Evolutionary conservation across 2,329 filamentous ascomycete genomes (phyloP).

Genomic region (Cladophialophora chaetospira): DNA sequence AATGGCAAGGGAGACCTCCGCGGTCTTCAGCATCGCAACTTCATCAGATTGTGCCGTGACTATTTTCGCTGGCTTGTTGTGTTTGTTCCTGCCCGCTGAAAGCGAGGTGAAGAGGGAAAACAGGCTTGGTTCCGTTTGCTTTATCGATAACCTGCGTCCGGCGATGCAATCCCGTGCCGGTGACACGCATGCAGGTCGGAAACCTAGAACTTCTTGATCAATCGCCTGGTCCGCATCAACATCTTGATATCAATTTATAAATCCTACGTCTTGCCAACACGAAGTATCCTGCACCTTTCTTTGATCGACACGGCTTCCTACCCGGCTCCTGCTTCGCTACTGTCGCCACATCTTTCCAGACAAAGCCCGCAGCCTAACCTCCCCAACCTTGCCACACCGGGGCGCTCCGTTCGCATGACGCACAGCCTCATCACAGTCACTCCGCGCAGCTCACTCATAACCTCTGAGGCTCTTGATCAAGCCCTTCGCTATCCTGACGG

Average conservation of each 20-base stretch:
- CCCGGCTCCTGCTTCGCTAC: neutral
- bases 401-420: slow-evolving; percentile 17
- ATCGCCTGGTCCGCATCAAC: slow-evolving; percentile 3
- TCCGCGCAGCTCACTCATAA: neutral
- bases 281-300: no score
- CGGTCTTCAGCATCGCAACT: no score
- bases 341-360: slow-evolving; percentile 2
- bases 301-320: neutral
- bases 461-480: neutral
- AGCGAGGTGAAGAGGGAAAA: no score
- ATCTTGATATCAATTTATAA: neutral
- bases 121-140: neutral
- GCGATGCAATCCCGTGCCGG: slow-evolving; percentile 10
- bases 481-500: neutral
- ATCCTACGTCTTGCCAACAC: no score
- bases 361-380: neutral
- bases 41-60: no score
- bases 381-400: neutral
- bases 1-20: no score
- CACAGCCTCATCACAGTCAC: slow-evolving; percentile 9
- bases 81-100: no score
- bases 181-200: slow-evolving; percentile 8
- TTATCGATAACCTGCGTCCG: slow-evolving; percentile 2
- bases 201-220: neutral
- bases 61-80: no score